Percentiles rank a stretch among this genome's conserved stretches.
These are phyloP conservation scores for Pestalotiopsis sp. DNA, from an alignment of 2,329 filamentous ascomycete species.

Conservation along the genomic window DNA sequence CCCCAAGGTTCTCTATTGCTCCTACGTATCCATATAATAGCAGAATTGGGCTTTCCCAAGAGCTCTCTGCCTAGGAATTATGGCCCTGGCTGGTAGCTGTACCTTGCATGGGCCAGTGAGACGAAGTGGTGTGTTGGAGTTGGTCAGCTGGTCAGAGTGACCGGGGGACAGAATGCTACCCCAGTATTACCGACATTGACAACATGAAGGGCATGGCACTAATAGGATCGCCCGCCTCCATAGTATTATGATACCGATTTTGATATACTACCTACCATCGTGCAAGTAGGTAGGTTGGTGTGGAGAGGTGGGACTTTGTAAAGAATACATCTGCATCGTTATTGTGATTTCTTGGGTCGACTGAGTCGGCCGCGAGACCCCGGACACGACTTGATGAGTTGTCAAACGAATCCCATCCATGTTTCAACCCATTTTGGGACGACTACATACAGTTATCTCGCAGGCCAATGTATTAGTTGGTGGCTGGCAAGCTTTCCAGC, in stretches of 20 bases:
- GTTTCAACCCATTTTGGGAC: neutral
- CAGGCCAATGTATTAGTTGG: neutral
- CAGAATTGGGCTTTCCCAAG: neutral
- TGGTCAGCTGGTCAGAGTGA: constrained; percentile 9
- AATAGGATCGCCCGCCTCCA: neutral
- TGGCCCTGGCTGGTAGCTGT: neutral
- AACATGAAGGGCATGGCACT: neutral
- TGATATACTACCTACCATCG: neutral
- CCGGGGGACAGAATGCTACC: constrained; percentile 1
- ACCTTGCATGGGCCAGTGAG: constrained; percentile 4
- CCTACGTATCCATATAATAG: neutral
- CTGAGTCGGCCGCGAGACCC: neutral
- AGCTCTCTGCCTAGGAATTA: neutral
- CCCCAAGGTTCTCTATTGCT: neutral
- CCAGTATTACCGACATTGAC: constrained; percentile 6
- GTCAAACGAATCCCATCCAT: neutral
- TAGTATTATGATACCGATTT: neutral
- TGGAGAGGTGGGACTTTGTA: neutral
- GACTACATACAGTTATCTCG: neutral
- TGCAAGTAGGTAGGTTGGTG: neutral
- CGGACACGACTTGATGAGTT: neutral
- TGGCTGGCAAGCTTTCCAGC: neutral
- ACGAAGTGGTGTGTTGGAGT: neutral
- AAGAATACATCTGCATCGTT: neutral
- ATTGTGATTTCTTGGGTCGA: neutral